Percentiles rank a stretch among this genome's conserved stretches.
Evolutionary conservation across 352 stramenopile genomes (phyloP).

Genomic region (Globisporangium canariense): DNA sequence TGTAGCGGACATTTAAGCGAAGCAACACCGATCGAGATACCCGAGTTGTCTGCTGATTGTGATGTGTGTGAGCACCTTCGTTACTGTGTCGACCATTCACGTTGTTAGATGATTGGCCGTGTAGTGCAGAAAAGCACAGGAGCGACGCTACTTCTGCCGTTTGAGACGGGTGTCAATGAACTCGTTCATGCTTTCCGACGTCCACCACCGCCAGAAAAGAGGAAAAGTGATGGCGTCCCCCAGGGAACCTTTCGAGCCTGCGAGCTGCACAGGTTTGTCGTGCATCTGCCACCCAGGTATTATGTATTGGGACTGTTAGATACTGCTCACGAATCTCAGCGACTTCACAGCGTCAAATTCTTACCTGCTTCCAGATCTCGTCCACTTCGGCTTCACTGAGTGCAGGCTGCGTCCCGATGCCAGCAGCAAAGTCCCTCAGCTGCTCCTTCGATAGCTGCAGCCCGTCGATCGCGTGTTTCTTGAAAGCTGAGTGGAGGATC

Average conservation of each 20-base stretch:
- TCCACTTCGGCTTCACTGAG: constrained; percentile 43
- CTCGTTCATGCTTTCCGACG: constrained; percentile 36
- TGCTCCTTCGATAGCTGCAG: constrained; percentile 26
- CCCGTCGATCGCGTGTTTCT: constrained; percentile 16
- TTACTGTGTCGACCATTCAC: neutral
- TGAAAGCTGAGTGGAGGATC: constrained; percentile 36
- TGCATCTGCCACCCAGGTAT: constrained; percentile 6
- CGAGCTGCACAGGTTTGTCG: neutral
- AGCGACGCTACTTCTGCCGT: neutral
- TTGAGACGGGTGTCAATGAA: constrained; percentile 12
- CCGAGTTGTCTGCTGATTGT: neutral
- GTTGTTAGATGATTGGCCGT: neutral
- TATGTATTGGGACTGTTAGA: neutral
- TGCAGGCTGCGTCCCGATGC: constrained; percentile 27
- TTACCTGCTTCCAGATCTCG: constrained; percentile 45
- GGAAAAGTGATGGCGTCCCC: constrained; percentile 27
- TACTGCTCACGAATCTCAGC: neutral
- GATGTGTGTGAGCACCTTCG: constrained; percentile 7
- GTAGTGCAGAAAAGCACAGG: neutral
- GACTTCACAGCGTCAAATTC: too few relatives aligned
- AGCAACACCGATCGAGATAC: constrained; percentile 3
- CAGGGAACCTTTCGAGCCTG: neutral
- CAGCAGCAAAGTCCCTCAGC: constrained; percentile 28
- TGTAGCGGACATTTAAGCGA: neutral
- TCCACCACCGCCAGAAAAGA: constrained; percentile 56